phyloP scores from a whole-genome alignment of 441 rosid genomes.

The Pelargonium myrrhifolium region DNA sequence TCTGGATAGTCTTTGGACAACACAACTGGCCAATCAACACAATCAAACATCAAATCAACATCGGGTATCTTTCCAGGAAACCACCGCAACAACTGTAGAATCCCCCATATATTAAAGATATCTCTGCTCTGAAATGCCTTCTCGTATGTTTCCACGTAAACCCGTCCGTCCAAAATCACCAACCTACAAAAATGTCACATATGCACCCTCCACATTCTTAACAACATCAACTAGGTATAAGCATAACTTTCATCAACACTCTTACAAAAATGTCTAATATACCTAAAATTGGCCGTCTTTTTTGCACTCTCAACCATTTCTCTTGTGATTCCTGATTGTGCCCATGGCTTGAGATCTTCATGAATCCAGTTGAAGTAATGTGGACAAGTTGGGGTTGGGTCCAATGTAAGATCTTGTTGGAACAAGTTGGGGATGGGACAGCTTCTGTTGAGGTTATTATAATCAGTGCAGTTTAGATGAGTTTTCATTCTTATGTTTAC shows the following conservation, averaged over 20 bases:
- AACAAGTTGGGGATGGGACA: neutral
- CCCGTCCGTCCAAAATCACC: slow-evolving; percentile 39
- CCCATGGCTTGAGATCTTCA: slow-evolving; percentile 79
- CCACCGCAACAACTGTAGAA: slow-evolving; percentile 58
- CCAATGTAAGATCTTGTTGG: neutral
- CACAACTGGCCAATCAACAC: slow-evolving; percentile 46
- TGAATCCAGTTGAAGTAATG: slow-evolving; percentile 74
- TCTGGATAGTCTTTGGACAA: neutral
- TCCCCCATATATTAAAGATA: slow-evolving; percentile 60
- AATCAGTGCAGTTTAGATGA: too few species aligned
- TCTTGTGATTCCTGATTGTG: slow-evolving; percentile 46
- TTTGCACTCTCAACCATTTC: slow-evolving; percentile 56
- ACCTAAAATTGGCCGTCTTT: slow-evolving; percentile 49
- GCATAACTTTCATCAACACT: too few species aligned
- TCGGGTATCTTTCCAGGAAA: slow-evolving; percentile 56
- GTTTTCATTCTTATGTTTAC: too few species aligned
- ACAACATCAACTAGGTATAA: too few species aligned
- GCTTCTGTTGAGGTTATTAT: too few species aligned
- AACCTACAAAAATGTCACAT: slow-evolving; percentile 12
- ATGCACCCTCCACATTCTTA: too few species aligned
- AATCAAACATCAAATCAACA: slow-evolving; percentile 69
- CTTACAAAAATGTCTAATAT: neutral
- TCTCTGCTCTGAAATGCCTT: slow-evolving; percentile 55
- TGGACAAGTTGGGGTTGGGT: slow-evolving; percentile 33
- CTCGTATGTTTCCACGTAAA: slow-evolving; percentile 46